These are phyloP conservation scores for Kalanchoe fedtschenkoi DNA, from an alignment of 164 flowering plant species.

Conservation along the genomic window DNA sequence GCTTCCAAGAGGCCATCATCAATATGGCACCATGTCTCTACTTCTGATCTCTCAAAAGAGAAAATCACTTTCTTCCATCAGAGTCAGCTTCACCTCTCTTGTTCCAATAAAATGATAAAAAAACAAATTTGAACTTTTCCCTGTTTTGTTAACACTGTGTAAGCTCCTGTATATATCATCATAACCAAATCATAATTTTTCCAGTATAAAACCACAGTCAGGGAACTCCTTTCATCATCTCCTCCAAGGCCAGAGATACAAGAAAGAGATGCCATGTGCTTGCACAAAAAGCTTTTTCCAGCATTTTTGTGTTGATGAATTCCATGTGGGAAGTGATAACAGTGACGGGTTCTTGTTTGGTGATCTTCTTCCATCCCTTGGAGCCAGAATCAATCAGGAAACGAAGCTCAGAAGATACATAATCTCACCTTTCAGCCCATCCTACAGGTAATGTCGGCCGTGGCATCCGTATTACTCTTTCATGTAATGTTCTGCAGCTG, in stretches of 20 bases:
- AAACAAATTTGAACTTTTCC: slow-evolving; percentile 1
- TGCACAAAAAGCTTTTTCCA: slow-evolving; percentile 37
- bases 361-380: slow-evolving; percentile 82
- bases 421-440: slow-evolving; percentile 67
- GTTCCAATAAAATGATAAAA: background rate
- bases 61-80: slow-evolving; percentile 1
- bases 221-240: background rate
- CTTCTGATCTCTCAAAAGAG: background rate
- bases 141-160: background rate
- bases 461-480: background rate
- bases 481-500: background rate
- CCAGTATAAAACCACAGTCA: background rate
- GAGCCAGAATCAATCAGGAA: slow-evolving; percentile 65
- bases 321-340: slow-evolving; percentile 18
- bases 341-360: slow-evolving; percentile 42
- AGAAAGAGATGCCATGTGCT: slow-evolving; percentile 35
- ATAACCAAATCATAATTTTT: background rate
- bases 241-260: background rate
- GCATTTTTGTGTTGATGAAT: slow-evolving; percentile 47
- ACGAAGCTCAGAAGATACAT: slow-evolving; percentile 51
- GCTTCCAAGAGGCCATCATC: background rate
- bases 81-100: background rate
- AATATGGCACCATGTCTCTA: background rate
- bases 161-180: background rate
- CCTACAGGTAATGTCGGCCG: slow-evolving; percentile 46